Evolutionary conservation across 176 grass and related monocot species (phyloP), one percentile per base, ranked within the genome.

Genomic region (Carex pumila): DNA sequence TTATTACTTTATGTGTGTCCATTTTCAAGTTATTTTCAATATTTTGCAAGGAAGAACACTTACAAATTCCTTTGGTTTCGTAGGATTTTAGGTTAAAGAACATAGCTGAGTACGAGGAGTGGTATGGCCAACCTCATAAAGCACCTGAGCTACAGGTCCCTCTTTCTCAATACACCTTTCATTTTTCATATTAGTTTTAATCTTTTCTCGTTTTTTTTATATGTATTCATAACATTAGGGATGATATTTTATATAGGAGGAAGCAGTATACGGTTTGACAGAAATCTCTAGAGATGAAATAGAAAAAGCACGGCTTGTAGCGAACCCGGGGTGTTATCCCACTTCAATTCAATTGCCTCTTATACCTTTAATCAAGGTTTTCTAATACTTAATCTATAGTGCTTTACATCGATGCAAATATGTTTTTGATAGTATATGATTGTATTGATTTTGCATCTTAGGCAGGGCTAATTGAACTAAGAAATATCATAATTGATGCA

Each of bases 261-360:
- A 99, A 73, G 91, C 91, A 63, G 80, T 99, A 45, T 99, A 99
- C 86, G 96, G 96, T 72, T 80, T 99, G 83, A 99, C 96, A n/a
- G 96, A 95, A 87, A 83, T 95, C 87, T 88, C 60, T 43, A 91
- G 96, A 79, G 86, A 90, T 80, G 86, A 95, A 83, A 90, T 95
- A 86, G 83, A 62, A 68, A 95, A 87, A 66, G 96, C 91, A 53
- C 84, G 83, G 15, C 89, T 99, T 80, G 89, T 99, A 77, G 96
- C 96, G 76, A 99, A 99, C 84, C 96, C 93, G 55, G 96, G 96
- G 71, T 99, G 96, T 81, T 98, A 98, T 86, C 96, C 96, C 22
- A 98, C 96, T 43, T 93, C 91, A 59, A 85, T 98, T 87, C 93
- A 98, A 89, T 91, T 98, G 91, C 96, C 96, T 72, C 96, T 95